A percentile compares a stretch with the other conserved stretches of the same genome.
These are phyloP conservation scores for Middelhovenomyces tepae DNA, from an alignment of 805 yeast species.

Conservation along the genomic window DNA sequence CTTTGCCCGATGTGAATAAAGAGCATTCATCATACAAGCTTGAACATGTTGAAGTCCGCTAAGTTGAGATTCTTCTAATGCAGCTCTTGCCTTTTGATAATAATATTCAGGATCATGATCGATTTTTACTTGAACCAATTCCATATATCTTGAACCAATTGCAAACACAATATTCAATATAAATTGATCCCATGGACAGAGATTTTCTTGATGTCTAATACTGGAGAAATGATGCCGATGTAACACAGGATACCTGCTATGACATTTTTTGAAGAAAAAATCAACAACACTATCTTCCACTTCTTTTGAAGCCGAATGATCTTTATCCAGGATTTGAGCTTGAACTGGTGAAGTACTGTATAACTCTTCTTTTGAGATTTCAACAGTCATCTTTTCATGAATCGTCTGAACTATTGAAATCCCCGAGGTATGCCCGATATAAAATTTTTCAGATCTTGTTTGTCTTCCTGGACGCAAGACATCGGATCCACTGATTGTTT, in stretches of 20 bases:
- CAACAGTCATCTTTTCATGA: slow-evolving; percentile 10
- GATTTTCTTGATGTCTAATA: neutral
- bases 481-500: too few relatives aligned
- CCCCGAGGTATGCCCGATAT: slow-evolving; percentile 10
- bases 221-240: neutral
- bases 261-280: slow-evolving; percentile 6
- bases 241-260: slow-evolving; percentile 8
- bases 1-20: slow-evolving; percentile 8
- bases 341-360: slow-evolving; percentile 2
- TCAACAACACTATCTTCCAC: slow-evolving; percentile 4
- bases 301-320: slow-evolving; percentile 1
- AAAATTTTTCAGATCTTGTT: slow-evolving; percentile 4
- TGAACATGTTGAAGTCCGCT: slow-evolving; percentile 7
- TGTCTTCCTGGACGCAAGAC: too few relatives aligned
- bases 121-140: slow-evolving; percentile 4
- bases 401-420: slow-evolving; percentile 10
- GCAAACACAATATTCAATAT: slow-evolving; percentile 9
- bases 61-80: slow-evolving; percentile 2
- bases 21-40: slow-evolving; percentile 8
- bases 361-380: slow-evolving; percentile 10
- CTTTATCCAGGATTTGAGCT: neutral
- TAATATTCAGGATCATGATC: slow-evolving; percentile 6
- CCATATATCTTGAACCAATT: slow-evolving; percentile 10
- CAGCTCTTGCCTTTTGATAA: slow-evolving; percentile 7
- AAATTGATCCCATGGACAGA: slow-evolving; percentile 9